Evolutionary conservation across 2,329 filamentous ascomycete genomes (phyloP), one percentile per base, ranked within the genome.

Genomic region (Calonectria pteridis): DNA sequence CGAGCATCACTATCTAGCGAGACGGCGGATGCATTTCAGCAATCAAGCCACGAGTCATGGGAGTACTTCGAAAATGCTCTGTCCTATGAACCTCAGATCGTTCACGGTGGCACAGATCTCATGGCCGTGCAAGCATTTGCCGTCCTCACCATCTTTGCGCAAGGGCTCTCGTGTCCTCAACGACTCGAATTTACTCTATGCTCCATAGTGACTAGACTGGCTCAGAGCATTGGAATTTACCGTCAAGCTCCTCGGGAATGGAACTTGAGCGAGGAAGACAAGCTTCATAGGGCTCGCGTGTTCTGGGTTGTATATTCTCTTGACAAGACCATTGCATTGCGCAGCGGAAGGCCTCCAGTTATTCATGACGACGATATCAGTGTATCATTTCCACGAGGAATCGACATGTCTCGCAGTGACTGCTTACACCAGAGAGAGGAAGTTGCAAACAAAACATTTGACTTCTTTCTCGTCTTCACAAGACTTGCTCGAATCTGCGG

Each of bases 231-330:
- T 1, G 67, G 11, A 4, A 58, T 70, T 5, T 2, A 70, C 18
- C 67, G n/a, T 14, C 28, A 35, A 7, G 33, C 67, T 2, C 23
- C 46, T 11, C 43, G 18, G 18, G 33, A 65, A 53, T 70, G 58
- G 67, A 46, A 29, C 6, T 26, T 71, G 1, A n/a, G 23, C 1
- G 26, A 69, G 6, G 49, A 65, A 5, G 70, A 69, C 26, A 26
- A 72, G 7, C 11, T 5, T 1, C 37, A 72, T 6, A 46, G 65
- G 58, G 28, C 35, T 2, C 65, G 70, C 9, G 28, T 50, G 3
- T 72, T 72, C 23, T 72, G 70, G 70, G 70, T 65, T 18, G 29
- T 72, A 1, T 72, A 72, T 31, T 72, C 55, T 16, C 70, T 72
- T 5, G 70, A 72, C 46, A 72, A 68, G 49, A 65, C 49, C 13